phyloP scores from a whole-genome alignment of 345 rosid genomes.

The Microcos paniculata region DNA sequence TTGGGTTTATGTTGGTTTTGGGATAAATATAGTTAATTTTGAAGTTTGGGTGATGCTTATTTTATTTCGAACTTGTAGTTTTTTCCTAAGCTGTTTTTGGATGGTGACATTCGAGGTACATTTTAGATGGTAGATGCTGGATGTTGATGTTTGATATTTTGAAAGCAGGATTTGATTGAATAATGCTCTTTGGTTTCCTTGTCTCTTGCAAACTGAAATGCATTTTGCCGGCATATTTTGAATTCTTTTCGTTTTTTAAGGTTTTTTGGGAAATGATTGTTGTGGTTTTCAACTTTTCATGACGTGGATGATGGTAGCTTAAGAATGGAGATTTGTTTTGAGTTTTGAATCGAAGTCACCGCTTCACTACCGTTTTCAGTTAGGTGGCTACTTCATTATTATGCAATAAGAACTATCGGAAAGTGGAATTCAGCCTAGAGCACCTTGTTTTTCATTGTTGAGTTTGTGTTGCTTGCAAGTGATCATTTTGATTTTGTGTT shows the following conservation, averaged over 20 bases:
- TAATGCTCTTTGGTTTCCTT: conserved; percentile 5
- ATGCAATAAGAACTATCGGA: background rate
- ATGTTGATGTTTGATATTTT: background rate
- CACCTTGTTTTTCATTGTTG: background rate
- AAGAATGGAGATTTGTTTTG: background rate
- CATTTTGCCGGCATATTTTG: background rate
- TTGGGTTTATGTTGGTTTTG: background rate
- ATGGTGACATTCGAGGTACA: background rate
- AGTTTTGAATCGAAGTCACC: background rate
- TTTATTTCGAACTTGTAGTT: background rate
- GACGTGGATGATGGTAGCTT: background rate
- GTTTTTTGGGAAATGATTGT: background rate
- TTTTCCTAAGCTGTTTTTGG: background rate
- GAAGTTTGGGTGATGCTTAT: background rate
- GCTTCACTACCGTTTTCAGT: background rate
- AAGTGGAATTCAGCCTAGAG: background rate
- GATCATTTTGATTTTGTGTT: background rate
- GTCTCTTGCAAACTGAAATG: background rate
- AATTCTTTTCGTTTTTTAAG: background rate
- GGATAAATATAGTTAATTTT: background rate
- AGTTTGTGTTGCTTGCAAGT: background rate
- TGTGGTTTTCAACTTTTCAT: background rate
- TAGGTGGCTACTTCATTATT: background rate
- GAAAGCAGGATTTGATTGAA: conserved; percentile 1
- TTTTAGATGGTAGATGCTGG: background rate